phyloP scores from a whole-genome alignment of 164 flowering plant species.

The Vitis rotundifolia region DNA sequence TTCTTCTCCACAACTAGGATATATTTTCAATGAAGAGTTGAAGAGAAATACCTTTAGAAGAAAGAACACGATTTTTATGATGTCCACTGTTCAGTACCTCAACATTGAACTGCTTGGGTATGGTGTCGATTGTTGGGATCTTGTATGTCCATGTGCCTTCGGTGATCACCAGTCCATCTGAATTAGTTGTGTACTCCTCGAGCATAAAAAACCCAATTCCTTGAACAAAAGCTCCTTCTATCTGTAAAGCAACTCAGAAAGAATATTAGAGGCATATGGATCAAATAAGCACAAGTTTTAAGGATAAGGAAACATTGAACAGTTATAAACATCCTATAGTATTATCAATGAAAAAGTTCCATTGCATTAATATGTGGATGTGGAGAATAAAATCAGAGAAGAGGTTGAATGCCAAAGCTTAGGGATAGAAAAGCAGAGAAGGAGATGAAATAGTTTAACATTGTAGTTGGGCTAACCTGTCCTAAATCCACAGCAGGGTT shows the following conservation, averaged over 20 bases:
- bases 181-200: slow-evolving; percentile 65
- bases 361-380: too few species aligned
- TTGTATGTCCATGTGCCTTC: slow-evolving; percentile 89
- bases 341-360: too few species aligned
- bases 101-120: slow-evolving; percentile 79
- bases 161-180: slow-evolving; percentile 61
- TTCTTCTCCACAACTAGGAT: too few species aligned
- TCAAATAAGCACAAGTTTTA: neutral
- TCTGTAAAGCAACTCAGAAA: slow-evolving; percentile 52
- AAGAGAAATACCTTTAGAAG: slow-evolving; percentile 72
- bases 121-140: slow-evolving; percentile 86
- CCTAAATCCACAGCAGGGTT: slow-evolving; percentile 96
- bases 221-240: slow-evolving; percentile 95
- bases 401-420: neutral
- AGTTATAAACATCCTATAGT: too few species aligned
- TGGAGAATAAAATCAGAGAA: too few species aligned
- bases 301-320: too few species aligned
- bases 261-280: neutral
- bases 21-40: neutral
- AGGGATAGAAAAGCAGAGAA: too few species aligned
- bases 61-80: slow-evolving; percentile 76
- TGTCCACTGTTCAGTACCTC: slow-evolving; percentile 74
- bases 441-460: neutral
- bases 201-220: slow-evolving; percentile 90
- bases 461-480: slow-evolving; percentile 46